phyloP scores from a whole-genome alignment of 257 asterid species.

The Solanum chmielewskii region DNA sequence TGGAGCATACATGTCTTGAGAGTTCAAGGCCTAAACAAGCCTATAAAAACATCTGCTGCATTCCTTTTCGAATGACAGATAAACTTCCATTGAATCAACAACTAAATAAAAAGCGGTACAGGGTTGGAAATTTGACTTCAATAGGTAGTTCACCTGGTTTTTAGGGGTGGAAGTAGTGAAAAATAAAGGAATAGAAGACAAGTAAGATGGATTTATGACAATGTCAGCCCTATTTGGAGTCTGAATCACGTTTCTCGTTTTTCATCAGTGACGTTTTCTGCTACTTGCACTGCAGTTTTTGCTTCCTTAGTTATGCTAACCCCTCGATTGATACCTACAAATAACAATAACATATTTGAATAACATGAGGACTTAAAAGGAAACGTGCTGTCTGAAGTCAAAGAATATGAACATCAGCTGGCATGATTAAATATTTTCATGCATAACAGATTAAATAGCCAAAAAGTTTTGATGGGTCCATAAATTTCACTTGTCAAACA shows the following conservation, averaged over 20 bases:
- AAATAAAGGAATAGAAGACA: neutral
- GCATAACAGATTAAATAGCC: neutral
- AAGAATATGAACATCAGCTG: neutral
- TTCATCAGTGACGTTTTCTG: constrained; percentile 5
- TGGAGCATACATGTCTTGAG: neutral
- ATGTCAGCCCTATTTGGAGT: neutral
- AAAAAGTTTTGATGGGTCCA: neutral
- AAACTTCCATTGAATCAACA: neutral
- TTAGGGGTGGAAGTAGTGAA: neutral
- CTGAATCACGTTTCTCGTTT: constrained; percentile 8
- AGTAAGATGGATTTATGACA: neutral
- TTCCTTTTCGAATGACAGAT: neutral
- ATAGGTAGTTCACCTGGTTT: neutral
- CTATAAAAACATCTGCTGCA: neutral
- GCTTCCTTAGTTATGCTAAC: constrained; percentile 1
- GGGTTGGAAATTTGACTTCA: neutral
- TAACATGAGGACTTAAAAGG: neutral
- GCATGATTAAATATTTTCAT: neutral
- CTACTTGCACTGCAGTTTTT: neutral
- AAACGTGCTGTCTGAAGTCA: neutral
- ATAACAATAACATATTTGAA: neutral
- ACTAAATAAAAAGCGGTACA: neutral
- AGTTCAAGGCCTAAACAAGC: neutral
- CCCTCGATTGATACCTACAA: constrained; percentile 18
- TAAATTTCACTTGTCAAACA: neutral